These are phyloP conservation scores for Cyberlindnera misumaiensis DNA, from an alignment of 805 yeast species.

Conservation along the genomic window DNA sequence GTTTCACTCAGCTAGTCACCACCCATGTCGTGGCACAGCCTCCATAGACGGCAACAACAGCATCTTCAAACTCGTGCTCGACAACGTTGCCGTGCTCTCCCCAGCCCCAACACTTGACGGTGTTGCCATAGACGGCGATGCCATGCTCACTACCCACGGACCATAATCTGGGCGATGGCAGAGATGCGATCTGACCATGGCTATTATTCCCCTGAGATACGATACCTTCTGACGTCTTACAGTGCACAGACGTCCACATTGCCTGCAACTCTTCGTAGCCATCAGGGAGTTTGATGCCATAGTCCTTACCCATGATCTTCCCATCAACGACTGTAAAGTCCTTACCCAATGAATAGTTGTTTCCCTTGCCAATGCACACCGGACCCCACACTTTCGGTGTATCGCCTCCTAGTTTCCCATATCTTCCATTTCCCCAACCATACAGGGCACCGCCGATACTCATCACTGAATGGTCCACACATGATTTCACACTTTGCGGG, in stretches of 20 bases:
- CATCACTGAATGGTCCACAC: constrained; percentile 41
- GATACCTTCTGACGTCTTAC: background rate
- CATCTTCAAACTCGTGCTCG: constrained; percentile 1
- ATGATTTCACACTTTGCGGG: constrained; percentile 18
- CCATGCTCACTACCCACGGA: constrained; percentile 89
- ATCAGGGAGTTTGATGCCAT: constrained; percentile 8
- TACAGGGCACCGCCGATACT: constrained; percentile 36
- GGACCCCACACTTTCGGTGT: constrained; percentile 14
- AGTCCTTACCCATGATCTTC: constrained; percentile 30
- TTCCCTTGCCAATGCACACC: background rate
- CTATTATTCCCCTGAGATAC: background rate
- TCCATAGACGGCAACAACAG: constrained; percentile 32
- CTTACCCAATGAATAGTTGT: constrained; percentile 38
- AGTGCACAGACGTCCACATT: background rate
- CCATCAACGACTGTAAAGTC: constrained; percentile 44
- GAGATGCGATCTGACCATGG: background rate
- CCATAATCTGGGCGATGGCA: constrained; percentile 11
- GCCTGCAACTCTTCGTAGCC: constrained; percentile 27
- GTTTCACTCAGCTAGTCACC: constrained; percentile 23
- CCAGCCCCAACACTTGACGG: constrained; percentile 90
- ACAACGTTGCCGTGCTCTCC: constrained; percentile 99
- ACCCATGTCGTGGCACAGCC: constrained; percentile 74
- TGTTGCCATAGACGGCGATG: constrained; percentile 26
- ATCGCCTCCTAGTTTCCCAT: constrained; percentile 41
- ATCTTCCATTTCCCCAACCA: constrained; percentile 68